A percentile compares a stretch with the other conserved stretches of the same genome.
Evolutionary conservation across 2,329 filamentous ascomycete genomes (phyloP).

Genomic region (Paecilomyces sp.): DNA sequence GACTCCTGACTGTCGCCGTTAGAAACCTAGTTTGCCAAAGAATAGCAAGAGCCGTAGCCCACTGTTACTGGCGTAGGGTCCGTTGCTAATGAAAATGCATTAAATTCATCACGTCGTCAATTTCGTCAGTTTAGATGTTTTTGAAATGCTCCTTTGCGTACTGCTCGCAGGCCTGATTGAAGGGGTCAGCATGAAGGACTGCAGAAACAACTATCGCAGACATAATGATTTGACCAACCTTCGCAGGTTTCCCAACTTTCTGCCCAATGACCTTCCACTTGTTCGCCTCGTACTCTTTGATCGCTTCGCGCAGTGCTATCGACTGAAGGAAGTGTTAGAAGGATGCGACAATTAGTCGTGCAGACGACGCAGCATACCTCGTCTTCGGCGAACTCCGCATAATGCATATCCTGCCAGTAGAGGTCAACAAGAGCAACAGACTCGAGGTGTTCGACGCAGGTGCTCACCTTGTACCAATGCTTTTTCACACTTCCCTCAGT

Average conservation of each 20-base stretch:
- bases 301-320: slow-evolving; percentile 68
- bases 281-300: slow-evolving; percentile 97
- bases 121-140: slow-evolving; percentile 26
- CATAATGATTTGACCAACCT: slow-evolving; percentile 47
- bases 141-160: slow-evolving; percentile 93
- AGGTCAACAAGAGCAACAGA: slow-evolving; percentile 14
- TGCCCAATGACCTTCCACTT: slow-evolving; percentile 98
- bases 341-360: slow-evolving; percentile 5
- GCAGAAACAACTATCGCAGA: not conserved
- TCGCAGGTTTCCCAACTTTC: slow-evolving; percentile 96
- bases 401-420: slow-evolving; percentile 81
- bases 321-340: slow-evolving; percentile 21
- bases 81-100: slow-evolving; percentile 14
- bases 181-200: slow-evolving; percentile 13
- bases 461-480: slow-evolving; percentile 91
- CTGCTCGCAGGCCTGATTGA: slow-evolving; percentile 67
- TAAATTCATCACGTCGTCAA: slow-evolving; percentile 28
- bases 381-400: slow-evolving; percentile 95
- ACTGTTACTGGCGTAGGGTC: not conserved
- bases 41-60: not conserved
- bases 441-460: slow-evolving; percentile 1
- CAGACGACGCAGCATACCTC: slow-evolving; percentile 56
- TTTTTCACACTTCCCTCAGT: slow-evolving; percentile 99
- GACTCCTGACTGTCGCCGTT: not conserved
- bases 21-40: not conserved